Evolutionary conservation across 305 asterid genomes (phyloP).

Genomic region (Solanum hybrid): DNA sequence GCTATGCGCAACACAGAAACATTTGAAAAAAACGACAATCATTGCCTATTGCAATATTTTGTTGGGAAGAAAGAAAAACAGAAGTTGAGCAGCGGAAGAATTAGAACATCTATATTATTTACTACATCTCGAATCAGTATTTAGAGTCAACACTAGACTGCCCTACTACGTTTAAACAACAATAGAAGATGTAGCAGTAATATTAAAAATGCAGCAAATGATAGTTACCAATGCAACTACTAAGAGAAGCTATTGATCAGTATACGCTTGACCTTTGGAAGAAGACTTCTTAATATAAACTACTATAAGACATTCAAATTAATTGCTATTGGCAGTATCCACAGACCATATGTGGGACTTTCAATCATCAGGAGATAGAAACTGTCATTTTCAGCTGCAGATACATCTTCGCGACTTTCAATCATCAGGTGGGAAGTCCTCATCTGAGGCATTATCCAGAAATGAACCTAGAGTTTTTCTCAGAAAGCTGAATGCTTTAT

Average conservation of each 20-base stretch:
- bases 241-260: background rate
- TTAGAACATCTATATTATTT: background rate
- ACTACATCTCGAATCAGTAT: background rate
- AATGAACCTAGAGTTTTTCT: conserved; percentile 76
- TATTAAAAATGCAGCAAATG: background rate
- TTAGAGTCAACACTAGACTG: background rate
- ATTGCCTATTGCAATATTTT: background rate
- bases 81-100: background rate
- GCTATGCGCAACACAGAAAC: background rate
- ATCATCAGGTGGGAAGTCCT: conserved; percentile 84
- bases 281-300: background rate
- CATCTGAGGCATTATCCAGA: conserved; percentile 86
- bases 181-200: background rate
- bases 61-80: background rate
- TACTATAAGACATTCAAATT: background rate
- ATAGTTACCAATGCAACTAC: background rate
- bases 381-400: background rate
- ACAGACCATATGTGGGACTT: background rate
- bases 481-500: conserved; percentile 77
- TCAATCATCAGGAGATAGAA: background rate
- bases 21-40: background rate
- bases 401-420: conserved; percentile 12
- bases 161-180: background rate
- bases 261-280: background rate
- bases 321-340: background rate